phyloP scores from a whole-genome alignment of 1,284 basidiomycete species.

The Stygiomarasmius scandens region DNA sequence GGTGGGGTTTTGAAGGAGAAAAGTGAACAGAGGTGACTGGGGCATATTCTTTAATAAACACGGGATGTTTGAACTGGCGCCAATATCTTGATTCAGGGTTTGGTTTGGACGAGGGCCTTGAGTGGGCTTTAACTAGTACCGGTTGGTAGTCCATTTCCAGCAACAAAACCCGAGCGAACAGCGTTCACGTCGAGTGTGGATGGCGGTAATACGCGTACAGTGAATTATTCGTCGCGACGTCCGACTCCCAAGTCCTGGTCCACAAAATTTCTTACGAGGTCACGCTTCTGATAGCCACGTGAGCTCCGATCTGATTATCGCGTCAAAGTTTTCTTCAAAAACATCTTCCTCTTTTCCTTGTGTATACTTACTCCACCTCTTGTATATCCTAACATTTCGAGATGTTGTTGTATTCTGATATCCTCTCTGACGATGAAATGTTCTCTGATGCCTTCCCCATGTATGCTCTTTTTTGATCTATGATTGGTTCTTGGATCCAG shows the following conservation, averaged over 20 bases:
- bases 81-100: conserved; percentile 77
- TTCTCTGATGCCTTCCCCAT: conserved; percentile 91
- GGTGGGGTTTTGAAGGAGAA: conserved; percentile 81
- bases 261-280: conserved; percentile 16
- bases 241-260: too few species aligned
- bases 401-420: conserved; percentile 82
- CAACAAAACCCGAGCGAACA: background rate
- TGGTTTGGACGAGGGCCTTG: conserved; percentile 61
- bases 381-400: conserved; percentile 30
- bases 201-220: background rate
- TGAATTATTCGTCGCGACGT: too few species aligned
- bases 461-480: conserved; percentile 48
- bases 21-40: conserved; percentile 93
- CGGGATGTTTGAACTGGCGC: conserved; percentile 82
- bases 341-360: conserved; percentile 19
- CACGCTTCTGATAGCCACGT: conserved; percentile 21
- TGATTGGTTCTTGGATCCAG: background rate
- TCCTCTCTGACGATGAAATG: conserved; percentile 89
- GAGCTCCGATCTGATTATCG: conserved; percentile 17
- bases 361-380: conserved; percentile 26
- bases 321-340: conserved; percentile 2
- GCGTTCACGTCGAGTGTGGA: background rate
- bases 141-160: conserved; percentile 75
- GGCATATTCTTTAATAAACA: conserved; percentile 94
- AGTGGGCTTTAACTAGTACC: conserved; percentile 64